Evolutionary conservation across 495 filamentous ascomycete genomes (phyloP), one percentile per base, ranked within the genome.

Genomic region (Penicillium psychrofluorescens): DNA sequence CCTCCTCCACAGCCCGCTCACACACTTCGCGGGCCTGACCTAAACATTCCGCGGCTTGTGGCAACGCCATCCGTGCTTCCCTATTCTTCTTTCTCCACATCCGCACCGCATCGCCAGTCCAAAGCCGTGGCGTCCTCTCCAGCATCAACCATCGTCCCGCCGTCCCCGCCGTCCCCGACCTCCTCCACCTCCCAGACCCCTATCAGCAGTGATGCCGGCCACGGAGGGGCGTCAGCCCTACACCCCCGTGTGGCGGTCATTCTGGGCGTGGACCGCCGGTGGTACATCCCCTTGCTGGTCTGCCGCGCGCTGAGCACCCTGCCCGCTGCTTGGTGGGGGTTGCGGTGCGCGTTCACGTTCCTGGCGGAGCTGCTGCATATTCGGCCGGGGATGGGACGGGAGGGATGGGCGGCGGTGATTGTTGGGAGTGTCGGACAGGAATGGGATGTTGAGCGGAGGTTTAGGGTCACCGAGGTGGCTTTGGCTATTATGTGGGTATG

Each of bases 401-500:
- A 71, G 61, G 59, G 63, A 40, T 67, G 68, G 68, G 55, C 62
- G 50, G 67, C 70, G 48, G 68, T 63, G 35, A 71, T 73, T 44
- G 56, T 72, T 28, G 68, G 68, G 13, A 67, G 62, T 51, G 62
- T 66, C n/a, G 64, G 63, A 15, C 64, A 68, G 53, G 63, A 70
- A 36, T 77, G 71, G 71, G 67, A 70, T 56, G 69, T 71, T 50
- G 73, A 77, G 57, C 70, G 73, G 53, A 68, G 72, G 28, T 76
- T 88, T 54, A 71, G 77, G 51, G 74, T 88, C 36, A 87, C 81
- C 29, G 88, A 92, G 70, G 81, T 90, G 35, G 78, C 83, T 51
- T 71, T 92, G 63, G 87, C 86, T 38, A 80, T 83, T 50, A 76
- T 90, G 63, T 92, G 88, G 88, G 88, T 90, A 76, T 59, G 83